phyloP scores from a whole-genome alignment of 805 yeast species.

The Pichia pseudocactophila region DNA sequence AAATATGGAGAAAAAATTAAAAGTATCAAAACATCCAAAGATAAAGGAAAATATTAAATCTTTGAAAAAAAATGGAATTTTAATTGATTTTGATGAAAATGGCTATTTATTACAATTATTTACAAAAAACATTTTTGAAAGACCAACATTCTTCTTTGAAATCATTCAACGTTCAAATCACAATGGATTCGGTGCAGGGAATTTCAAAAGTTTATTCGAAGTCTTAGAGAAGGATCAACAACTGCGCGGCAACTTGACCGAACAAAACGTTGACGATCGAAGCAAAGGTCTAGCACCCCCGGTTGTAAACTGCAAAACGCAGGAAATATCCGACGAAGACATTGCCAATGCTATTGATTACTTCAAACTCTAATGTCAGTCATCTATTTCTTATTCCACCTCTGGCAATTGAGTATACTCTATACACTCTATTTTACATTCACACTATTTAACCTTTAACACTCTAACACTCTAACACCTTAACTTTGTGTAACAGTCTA shows the following conservation, averaged over 20 bases:
- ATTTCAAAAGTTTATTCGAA: constrained; percentile 74
- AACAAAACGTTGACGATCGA: not conserved
- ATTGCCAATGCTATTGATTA: constrained; percentile 33
- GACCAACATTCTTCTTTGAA: constrained; percentile 79
- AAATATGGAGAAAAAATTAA: constrained; percentile 37
- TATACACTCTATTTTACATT: too few species aligned
- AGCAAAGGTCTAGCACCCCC: not conserved
- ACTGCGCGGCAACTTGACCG: constrained; percentile 51
- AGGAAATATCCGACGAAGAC: constrained; percentile 12
- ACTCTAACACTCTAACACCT: too few species aligned
- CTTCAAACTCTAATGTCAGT: not conserved
- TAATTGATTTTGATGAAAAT: constrained; percentile 68
- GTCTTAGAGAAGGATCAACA: constrained; percentile 72
- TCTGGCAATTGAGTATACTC: too few species aligned
- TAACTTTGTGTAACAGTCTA: too few species aligned
- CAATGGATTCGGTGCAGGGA: constrained; percentile 85
- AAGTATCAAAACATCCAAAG: constrained; percentile 27
- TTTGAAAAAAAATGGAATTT: constrained; percentile 44
- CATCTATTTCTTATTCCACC: too few species aligned
- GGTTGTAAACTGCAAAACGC: constrained; percentile 1
- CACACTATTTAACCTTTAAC: too few species aligned
- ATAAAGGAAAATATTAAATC: constrained; percentile 45
- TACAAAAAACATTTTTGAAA: constrained; percentile 63
- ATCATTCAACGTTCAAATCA: constrained; percentile 73
- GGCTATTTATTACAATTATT: constrained; percentile 78